Evolutionary conservation across 2,329 filamentous ascomycete species (phyloP).

Genomic region (Colletotrichum viniferum): DNA sequence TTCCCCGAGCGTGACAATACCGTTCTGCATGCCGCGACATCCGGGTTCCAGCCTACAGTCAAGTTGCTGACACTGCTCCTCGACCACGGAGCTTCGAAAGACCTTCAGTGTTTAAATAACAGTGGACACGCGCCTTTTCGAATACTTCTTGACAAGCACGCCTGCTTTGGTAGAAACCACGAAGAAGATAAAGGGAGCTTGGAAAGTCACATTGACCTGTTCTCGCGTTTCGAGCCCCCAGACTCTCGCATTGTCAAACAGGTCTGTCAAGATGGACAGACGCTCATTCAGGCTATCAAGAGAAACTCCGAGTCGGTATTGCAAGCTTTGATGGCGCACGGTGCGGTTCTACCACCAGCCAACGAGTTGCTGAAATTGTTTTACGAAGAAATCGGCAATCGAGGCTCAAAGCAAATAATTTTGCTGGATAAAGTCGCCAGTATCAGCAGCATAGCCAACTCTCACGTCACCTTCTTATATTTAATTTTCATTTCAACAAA

Average conservation of each 20-base stretch:
- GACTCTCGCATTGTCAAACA: background rate
- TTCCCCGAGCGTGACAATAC: too few relatives aligned
- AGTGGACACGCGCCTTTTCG: background rate
- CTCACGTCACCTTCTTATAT: background rate
- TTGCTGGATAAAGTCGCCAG: background rate
- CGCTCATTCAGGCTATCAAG: background rate
- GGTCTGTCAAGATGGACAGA: background rate
- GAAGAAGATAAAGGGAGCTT: background rate
- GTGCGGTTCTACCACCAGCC: background rate
- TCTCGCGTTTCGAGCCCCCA: background rate
- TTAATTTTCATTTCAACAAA: background rate
- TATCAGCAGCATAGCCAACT: background rate
- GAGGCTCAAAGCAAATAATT: background rate
- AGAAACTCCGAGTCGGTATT: background rate
- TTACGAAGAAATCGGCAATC: background rate
- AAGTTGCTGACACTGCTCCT: background rate
- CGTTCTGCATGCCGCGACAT: background rate
- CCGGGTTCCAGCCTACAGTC: background rate
- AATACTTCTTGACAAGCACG: background rate
- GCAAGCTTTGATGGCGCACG: background rate
- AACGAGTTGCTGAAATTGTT: background rate
- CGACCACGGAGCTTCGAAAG: background rate
- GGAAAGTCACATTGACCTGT: background rate
- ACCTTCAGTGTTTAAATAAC: background rate
- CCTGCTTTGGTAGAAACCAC: background rate